Evolutionary conservation across 2,329 filamentous ascomycete genomes (phyloP).

Genomic region (Ceratocystis lukuohia): DNA sequence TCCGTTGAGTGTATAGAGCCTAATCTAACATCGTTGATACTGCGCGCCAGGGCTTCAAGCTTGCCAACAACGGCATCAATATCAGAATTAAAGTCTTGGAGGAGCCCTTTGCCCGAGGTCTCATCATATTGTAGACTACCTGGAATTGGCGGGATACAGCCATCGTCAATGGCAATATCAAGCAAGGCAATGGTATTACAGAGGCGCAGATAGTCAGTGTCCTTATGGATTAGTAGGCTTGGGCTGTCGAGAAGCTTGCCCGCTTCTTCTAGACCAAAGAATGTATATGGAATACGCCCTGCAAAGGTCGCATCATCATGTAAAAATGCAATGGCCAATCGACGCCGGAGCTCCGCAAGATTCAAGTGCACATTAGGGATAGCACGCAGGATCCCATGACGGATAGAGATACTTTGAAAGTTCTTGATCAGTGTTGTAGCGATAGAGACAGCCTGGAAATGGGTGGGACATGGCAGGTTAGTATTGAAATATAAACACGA

Average conservation of each 20-base stretch:
- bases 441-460: not conserved
- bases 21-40: slow-evolving; percentile 63
- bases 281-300: slow-evolving; percentile 32
- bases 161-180: slow-evolving; percentile 62
- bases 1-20: slow-evolving; percentile 59
- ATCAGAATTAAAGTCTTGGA: slow-evolving; percentile 49
- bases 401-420: slow-evolving; percentile 38
- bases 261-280: slow-evolving; percentile 20
- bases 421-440: slow-evolving; percentile 29
- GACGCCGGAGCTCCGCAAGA: slow-evolving; percentile 48
- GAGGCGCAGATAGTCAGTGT: slow-evolving; percentile 57
- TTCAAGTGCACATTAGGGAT: slow-evolving; percentile 40
- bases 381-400: slow-evolving; percentile 43
- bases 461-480: not conserved
- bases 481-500: not conserved
- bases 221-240: slow-evolving; percentile 38
- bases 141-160: slow-evolving; percentile 18
- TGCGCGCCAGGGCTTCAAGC: slow-evolving; percentile 44
- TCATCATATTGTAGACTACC: slow-evolving; percentile 22
- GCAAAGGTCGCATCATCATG: slow-evolving; percentile 37
- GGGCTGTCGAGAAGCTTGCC: slow-evolving; percentile 28
- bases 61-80: slow-evolving; percentile 52
- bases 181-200: slow-evolving; percentile 53
- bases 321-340: slow-evolving; percentile 52
- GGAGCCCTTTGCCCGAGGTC: slow-evolving; percentile 21